Base-by-base conservation (phyloP, 495 filamentous ascomycete species). In the Aspergillus nidulans region DNA sequence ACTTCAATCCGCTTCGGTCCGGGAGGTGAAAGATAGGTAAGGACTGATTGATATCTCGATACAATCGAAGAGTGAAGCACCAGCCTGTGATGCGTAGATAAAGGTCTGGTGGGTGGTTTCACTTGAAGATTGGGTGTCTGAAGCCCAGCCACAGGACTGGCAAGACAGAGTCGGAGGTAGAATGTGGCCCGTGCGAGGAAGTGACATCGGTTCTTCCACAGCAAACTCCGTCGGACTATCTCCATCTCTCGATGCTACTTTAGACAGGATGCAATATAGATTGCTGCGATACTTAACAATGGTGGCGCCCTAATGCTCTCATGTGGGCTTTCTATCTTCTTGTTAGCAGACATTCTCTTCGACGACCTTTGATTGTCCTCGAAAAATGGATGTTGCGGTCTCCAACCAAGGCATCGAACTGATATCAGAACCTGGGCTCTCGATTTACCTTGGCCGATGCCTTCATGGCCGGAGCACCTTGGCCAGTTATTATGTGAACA, bases 151-250 rank as follows among this genome's bases (percentile, higher is more conserved):
- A 41, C 26, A 46, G n/a, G 16, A 40, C 30, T 25, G 49, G 52
- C 55, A 30, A n/a, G 55, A 57, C 32, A 9, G 38, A 48, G 16
- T 36, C 38, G 56, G 53, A 28, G 28, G 40, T 36, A 20, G 19
- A 40, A n/a, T 12, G 51, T 60, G 58, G 53, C 43, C 53, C 49
- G 58, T 60, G 58, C 58, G 26, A 19, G 26, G 49, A 39, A 32
- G 52, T 55, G 52, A 52, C 57, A 52, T 46, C 18, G 45, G 20
- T 15, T n/a, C 39, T 10, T 24, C 19, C 23, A 26, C 15, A 38
- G 6, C 21, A 13, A 13, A 34, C 30, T 34, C 32, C 20, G 32
- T 32, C 23, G 6, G 13, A 18, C 39, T 16, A 41, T 4, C 39
- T n/a, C 39, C 6, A 41, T 6, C 39, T 41, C 39, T 41, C 9